Conservation (phyloP, 1,284 basidiomycete genomes). For the Ustilago sp. region DNA sequence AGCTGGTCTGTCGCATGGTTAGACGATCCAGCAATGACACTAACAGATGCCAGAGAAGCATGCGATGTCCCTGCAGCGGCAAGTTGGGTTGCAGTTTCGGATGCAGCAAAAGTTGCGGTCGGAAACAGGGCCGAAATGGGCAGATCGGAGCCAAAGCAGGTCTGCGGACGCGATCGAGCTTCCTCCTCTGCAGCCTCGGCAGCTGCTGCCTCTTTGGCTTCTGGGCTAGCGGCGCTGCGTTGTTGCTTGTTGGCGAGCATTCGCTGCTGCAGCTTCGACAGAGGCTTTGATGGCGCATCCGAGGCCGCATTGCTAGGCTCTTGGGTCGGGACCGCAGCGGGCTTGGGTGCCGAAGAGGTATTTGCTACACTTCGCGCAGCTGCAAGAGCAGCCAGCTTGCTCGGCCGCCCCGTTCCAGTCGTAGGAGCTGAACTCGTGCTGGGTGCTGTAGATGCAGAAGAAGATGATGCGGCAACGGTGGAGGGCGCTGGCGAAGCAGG, state of each 20-base stretch:
- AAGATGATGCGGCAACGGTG: conserved; percentile 4
- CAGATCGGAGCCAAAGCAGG: conserved; percentile 44
- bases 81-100: neutral
- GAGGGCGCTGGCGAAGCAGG: conserved; percentile 28
- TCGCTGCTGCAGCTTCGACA: conserved; percentile 74
- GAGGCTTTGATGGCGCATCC: conserved; percentile 70
- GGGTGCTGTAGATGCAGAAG: neutral
- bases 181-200: conserved; percentile 40
- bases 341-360: conserved; percentile 13
- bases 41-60: conserved; percentile 13
- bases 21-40: conserved; percentile 29
- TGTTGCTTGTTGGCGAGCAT: conserved; percentile 66
- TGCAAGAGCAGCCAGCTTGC: conserved; percentile 60
- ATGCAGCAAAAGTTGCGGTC: neutral
- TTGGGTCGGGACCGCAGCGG: conserved; percentile 11
- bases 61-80: neutral
- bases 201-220: conserved; percentile 35
- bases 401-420: conserved; percentile 27
- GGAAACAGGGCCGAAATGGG: conserved; percentile 58
- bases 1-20: conserved; percentile 27
- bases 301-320: conserved; percentile 68
- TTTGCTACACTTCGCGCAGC: conserved; percentile 38
- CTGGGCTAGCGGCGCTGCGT: conserved; percentile 32
- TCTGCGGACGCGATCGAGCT: conserved; percentile 32
- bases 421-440: neutral